A percentile compares a stretch with the other conserved stretches of the same genome.
Conservation (phyloP, 768 basidiomycete genomes). For the Xerocomus brunneocitrinus region DNA sequence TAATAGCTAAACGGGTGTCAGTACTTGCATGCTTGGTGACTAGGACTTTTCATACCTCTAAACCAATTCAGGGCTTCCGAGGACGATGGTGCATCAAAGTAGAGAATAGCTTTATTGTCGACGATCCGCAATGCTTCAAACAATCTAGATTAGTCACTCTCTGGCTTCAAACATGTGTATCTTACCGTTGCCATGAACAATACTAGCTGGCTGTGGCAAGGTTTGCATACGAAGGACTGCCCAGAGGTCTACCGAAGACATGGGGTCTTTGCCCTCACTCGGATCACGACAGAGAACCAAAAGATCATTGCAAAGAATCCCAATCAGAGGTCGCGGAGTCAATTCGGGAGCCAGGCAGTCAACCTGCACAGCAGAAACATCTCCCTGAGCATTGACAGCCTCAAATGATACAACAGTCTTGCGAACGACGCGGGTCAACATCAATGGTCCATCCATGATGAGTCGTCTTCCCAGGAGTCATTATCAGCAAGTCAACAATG, state of each 20-base stretch:
- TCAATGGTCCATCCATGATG: constrained; percentile 86
- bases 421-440: constrained; percentile 86
- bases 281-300: constrained; percentile 89
- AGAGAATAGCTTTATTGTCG: constrained; percentile 88
- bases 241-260: constrained; percentile 84
- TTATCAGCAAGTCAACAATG: neutral
- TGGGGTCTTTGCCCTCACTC: constrained; percentile 71
- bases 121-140: constrained; percentile 73
- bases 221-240: constrained; percentile 96
- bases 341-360: constrained; percentile 86
- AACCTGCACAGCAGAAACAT: constrained; percentile 78
- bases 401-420: constrained; percentile 81
- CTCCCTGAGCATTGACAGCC: constrained; percentile 70
- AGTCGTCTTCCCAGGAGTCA: constrained; percentile 55
- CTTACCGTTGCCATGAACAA: constrained; percentile 81
- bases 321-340: constrained; percentile 73
- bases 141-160: constrained; percentile 4
- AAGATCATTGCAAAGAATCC: constrained; percentile 89
- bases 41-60: constrained; percentile 52
- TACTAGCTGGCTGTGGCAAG: constrained; percentile 81
- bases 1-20: constrained; percentile 57
- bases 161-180: constrained; percentile 1
- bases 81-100: constrained; percentile 80
- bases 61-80: constrained; percentile 89
- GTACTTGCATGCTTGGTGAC: constrained; percentile 9